Evolutionary conservation across 1,284 basidiomycete genomes (phyloP), one percentile per base, ranked within the genome.

Genomic region (Ganoderma boninense): DNA sequence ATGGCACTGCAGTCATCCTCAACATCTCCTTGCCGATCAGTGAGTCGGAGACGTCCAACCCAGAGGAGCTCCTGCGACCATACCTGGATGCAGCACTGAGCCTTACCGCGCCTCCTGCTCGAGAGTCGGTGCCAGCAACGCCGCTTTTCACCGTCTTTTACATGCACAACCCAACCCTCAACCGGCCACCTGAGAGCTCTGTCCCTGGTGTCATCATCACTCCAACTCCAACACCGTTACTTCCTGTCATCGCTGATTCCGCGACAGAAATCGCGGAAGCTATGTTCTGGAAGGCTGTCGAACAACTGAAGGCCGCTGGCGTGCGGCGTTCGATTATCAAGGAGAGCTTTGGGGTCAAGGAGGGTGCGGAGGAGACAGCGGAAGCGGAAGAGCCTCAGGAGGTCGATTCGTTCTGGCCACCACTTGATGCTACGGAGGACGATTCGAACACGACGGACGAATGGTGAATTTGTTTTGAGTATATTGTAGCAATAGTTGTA

Each of bases 131-230:
- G 20, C 72, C 80, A 0, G 73, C 81, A 11, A 63, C 77, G 20
- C 84, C 87, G 8, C 79, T 90, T 0, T 92, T 90, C 77, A 85
- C 85, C 6, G 72, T 86, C 26, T 90, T 87, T 75, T 93, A 90
- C 76, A 80, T 84, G 32, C 86, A 92, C 69, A 80, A 82, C 42
- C 69, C 76, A 3, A 18, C 52, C 76, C 76, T 4, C 63, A 54
- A n/a, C 16, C 29, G 29, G 56, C 49, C 49, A 61, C 23, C 70
- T 71, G 35, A 40, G 38, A 56, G 68, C 44, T 38, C 71, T 65
- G 18, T 65, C 29, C 14, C 64, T 26, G 46, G 76, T n/a, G 56
- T 88, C 20, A 74, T 88, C 32, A 74, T 85, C 2, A 77, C 87
- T 2, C 80, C 86, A 10, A 73, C 83, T 26, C 77, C 83, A 62